These are phyloP conservation scores for Hydnomerulius pinastri DNA, from an alignment of 768 basidiomycete genomes.

Conservation along the genomic window DNA sequence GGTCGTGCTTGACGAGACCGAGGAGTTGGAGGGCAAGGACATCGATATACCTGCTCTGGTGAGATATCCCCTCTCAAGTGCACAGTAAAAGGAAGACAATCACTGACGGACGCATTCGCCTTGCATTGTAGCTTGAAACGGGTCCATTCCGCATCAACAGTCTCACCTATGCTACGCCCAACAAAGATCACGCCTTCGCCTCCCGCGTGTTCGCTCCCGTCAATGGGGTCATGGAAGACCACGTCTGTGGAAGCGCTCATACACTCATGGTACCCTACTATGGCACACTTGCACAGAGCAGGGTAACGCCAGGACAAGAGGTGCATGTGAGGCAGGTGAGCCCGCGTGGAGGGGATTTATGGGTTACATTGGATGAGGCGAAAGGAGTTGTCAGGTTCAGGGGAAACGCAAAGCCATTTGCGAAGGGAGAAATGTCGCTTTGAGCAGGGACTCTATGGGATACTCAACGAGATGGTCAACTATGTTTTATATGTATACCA, in stretches of 20 bases:
- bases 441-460: background rate
- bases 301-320: conserved; percentile 30
- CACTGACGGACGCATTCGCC: background rate
- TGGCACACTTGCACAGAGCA: conserved; percentile 20
- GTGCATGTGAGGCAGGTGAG: conserved; percentile 55
- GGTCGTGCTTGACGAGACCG: conserved; percentile 42
- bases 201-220: conserved; percentile 54
- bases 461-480: too few relatives aligned
- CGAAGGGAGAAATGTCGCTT: conserved; percentile 2
- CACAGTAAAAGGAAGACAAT: background rate
- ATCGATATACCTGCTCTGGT: conserved; percentile 39
- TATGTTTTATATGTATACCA: background rate
- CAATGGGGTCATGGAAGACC: conserved; percentile 42
- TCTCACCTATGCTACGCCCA: conserved; percentile 40
- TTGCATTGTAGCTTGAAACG: conserved; percentile 18
- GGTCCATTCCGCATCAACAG: conserved; percentile 29
- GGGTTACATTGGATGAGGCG: conserved; percentile 38
- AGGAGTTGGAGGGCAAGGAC: conserved; percentile 35
- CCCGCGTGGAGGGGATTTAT: conserved; percentile 47
- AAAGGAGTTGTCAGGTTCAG: conserved; percentile 34
- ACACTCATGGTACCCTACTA: conserved; percentile 52
- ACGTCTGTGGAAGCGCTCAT: conserved; percentile 57
- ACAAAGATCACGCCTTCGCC: conserved; percentile 39
- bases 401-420: conserved; percentile 32
- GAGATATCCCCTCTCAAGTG: too few relatives aligned